These are phyloP conservation scores for Periconia sp. DNA, from an alignment of 2,329 filamentous ascomycete species.

Conservation along the genomic window DNA sequence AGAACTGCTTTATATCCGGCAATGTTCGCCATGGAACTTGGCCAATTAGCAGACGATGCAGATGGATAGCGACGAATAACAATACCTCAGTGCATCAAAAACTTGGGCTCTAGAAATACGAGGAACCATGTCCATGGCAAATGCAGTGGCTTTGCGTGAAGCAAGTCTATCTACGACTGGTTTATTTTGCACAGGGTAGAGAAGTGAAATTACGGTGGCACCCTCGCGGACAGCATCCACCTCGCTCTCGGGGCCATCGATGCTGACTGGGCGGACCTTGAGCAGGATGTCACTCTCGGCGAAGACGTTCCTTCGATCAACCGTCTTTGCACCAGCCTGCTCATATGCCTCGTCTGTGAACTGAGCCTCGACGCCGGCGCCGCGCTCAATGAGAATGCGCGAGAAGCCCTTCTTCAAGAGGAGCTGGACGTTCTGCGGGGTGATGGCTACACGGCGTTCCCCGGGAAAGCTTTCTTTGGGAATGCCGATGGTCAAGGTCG, in stretches of 20 bases:
- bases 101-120: slow-evolving; percentile 87
- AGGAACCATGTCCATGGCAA: slow-evolving; percentile 93
- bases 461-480: slow-evolving; percentile 78
- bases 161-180: slow-evolving; percentile 76
- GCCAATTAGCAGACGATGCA: slow-evolving; percentile 13
- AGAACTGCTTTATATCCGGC: slow-evolving; percentile 91
- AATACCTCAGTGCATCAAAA: slow-evolving; percentile 74
- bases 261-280: slow-evolving; percentile 78
- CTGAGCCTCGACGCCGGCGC: slow-evolving; percentile 78
- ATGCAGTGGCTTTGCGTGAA: slow-evolving; percentile 72
- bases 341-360: slow-evolving; percentile 80
- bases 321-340: slow-evolving; percentile 77
- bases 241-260: slow-evolving; percentile 65
- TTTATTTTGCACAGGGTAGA: slow-evolving; percentile 83
- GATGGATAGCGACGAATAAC: not conserved
- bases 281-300: slow-evolving; percentile 77
- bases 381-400: slow-evolving; percentile 77
- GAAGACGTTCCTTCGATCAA: slow-evolving; percentile 74
- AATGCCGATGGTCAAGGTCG: slow-evolving; percentile 76
- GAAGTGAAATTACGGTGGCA: slow-evolving; percentile 79
- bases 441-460: slow-evolving; percentile 84
- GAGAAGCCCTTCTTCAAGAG: slow-evolving; percentile 85
- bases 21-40: slow-evolving; percentile 91
- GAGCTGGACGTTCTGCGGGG: slow-evolving; percentile 80
- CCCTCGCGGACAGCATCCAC: slow-evolving; percentile 70